phyloP scores from a whole-genome alignment of 73 alveolate genomes.

The Paramecium sexaurelia region DNA sequence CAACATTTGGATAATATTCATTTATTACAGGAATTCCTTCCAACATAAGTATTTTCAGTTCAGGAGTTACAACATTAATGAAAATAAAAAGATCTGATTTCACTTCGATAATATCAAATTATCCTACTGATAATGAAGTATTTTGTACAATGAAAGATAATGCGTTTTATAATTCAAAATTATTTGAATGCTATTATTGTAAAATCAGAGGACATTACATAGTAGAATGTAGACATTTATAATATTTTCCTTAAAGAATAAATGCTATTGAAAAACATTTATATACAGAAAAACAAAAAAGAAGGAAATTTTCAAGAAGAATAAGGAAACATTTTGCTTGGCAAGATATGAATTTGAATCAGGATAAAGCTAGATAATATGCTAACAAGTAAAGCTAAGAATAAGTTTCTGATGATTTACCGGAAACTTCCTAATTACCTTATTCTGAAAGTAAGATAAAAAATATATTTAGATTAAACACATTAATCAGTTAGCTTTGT shows the following conservation, averaged over 20 bases:
- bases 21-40: slow-evolving; percentile 41
- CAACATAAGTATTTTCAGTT: neutral
- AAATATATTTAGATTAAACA: neutral
- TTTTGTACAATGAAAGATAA: neutral
- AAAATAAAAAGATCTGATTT: slow-evolving; percentile 49
- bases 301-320: neutral
- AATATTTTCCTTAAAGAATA: slow-evolving; percentile 2
- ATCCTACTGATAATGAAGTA: slow-evolving; percentile 35
- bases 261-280: slow-evolving; percentile 11
- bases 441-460: neutral
- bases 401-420: neutral
- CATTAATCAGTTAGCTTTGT: slow-evolving; percentile 21
- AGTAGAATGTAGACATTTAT: neutral
- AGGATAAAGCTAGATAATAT: neutral
- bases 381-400: slow-evolving; percentile 13
- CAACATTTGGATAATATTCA: slow-evolving; percentile 21
- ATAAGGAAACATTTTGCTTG: neutral
- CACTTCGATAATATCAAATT: neutral
- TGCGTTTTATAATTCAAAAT: neutral
- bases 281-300: neutral
- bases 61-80: neutral
- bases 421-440: neutral
- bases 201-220: neutral
- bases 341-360: neutral
- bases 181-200: slow-evolving; percentile 50